Evolutionary conservation across 2,329 filamentous ascomycete genomes (phyloP).

Genomic region (Ceratocystis diversiconidia): DNA sequence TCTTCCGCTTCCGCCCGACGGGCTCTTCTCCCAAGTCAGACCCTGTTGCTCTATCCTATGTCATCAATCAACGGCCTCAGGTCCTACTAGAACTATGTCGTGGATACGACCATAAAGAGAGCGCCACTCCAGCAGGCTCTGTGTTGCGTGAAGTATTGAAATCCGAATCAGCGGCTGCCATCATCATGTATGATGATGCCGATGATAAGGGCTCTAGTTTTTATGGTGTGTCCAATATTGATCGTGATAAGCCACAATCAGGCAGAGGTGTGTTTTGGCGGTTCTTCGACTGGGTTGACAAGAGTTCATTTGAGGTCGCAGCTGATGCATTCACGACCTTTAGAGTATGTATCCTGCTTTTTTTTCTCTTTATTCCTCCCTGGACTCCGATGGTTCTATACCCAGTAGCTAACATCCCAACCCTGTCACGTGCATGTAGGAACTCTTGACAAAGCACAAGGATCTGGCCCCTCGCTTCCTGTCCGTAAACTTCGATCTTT

Average conservation of each 20-base stretch:
- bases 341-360: constrained; percentile 44
- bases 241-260: constrained; percentile 58
- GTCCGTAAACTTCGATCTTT: constrained; percentile 76
- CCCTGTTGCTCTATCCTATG: constrained; percentile 74
- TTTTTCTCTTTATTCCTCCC: not conserved
- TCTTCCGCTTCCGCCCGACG: constrained; percentile 74
- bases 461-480: constrained; percentile 78
- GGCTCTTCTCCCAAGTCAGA: constrained; percentile 54
- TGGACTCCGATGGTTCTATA: too few relatives aligned
- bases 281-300: constrained; percentile 96
- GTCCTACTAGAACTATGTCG: constrained; percentile 78
- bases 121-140: constrained; percentile 78
- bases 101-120: constrained; percentile 81
- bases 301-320: constrained; percentile 88
- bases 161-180: constrained; percentile 76
- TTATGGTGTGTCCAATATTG: constrained; percentile 64
- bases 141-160: constrained; percentile 80
- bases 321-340: constrained; percentile 98
- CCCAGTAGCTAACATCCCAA: constrained; percentile 4
- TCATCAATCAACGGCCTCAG: constrained; percentile 73
- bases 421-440: constrained; percentile 40
- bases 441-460: constrained; percentile 90
- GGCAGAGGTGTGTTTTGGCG: constrained; percentile 87
- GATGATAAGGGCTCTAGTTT: constrained; percentile 53
- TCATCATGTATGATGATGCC: constrained; percentile 86